phyloP scores from a whole-genome alignment of 1,139 yeast species.

The Yamadazyma songkhlaensis region DNA sequence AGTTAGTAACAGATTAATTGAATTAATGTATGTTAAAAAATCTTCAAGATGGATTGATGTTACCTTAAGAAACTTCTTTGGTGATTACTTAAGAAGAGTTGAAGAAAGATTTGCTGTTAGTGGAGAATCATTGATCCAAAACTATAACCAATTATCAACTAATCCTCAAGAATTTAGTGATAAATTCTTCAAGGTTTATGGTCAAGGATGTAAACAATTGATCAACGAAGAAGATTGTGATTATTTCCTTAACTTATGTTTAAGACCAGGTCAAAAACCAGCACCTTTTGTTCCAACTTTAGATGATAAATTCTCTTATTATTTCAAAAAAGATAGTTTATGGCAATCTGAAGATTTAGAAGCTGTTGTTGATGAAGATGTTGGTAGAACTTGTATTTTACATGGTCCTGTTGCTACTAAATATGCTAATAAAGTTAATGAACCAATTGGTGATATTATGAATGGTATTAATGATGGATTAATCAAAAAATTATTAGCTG shows the following conservation, averaged over 20 bases:
- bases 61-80: conserved; percentile 82
- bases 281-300: conserved; percentile 96
- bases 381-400: conserved; percentile 95
- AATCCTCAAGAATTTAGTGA: conserved; percentile 61
- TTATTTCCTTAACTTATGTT: conserved; percentile 80
- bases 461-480: conserved; percentile 91
- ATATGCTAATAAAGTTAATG: conserved; percentile 81
- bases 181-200: conserved; percentile 62
- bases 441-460: conserved; percentile 87
- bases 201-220: conserved; percentile 74
- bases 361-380: conserved; percentile 94
- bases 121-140: conserved; percentile 68
- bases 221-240: conserved; percentile 95
- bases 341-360: conserved; percentile 99
- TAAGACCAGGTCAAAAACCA: conserved; percentile 88
- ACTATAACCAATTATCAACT: conserved; percentile 60
- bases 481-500: conserved; percentile 63
- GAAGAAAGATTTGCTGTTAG: conserved; percentile 89
- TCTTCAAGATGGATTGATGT: conserved; percentile 86
- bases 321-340: conserved; percentile 96
- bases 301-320: conserved; percentile 91
- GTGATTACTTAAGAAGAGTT: conserved; percentile 84
- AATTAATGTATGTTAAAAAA: conserved; percentile 80
- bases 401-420: conserved; percentile 99
- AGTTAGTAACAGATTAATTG: conserved; percentile 84